phyloP scores from a whole-genome alignment of 139 green algal species.

The Chlamydomonas incerta region DNA sequence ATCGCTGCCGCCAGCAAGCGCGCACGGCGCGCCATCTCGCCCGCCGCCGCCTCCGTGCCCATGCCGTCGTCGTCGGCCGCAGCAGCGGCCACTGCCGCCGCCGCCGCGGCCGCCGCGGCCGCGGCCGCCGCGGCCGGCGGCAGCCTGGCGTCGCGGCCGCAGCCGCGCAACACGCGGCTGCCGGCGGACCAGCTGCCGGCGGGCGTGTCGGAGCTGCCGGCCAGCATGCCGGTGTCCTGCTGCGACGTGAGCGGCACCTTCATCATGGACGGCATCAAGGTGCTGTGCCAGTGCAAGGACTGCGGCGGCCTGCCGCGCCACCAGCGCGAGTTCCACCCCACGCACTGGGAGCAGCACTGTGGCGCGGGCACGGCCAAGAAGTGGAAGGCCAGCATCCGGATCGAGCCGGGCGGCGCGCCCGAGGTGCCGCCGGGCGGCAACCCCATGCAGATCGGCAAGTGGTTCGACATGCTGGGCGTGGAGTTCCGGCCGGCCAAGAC shows the following conservation, averaged over 20 bases:
- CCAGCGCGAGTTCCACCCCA: slow-evolving; percentile 41
- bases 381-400: slow-evolving; percentile 79
- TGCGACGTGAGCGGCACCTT: slow-evolving; percentile 58
- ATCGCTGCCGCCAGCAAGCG: not conserved
- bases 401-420: slow-evolving; percentile 55
- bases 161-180: slow-evolving; percentile 35
- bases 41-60: not conserved
- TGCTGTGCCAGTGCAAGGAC: slow-evolving; percentile 59
- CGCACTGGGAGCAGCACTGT: slow-evolving; percentile 72
- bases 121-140: too few relatives aligned
- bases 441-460: slow-evolving; percentile 60
- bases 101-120: too few relatives aligned
- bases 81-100: too few relatives aligned
- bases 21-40: slow-evolving; percentile 9
- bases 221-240: slow-evolving; percentile 48
- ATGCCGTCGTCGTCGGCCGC: not conserved
- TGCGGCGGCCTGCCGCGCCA: slow-evolving; percentile 34
- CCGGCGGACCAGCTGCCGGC: slow-evolving; percentile 30
- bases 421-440: slow-evolving; percentile 44
- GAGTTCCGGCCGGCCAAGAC: slow-evolving; percentile 52
- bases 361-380: slow-evolving; percentile 79
- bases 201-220: slow-evolving; percentile 16
- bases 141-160: not conserved
- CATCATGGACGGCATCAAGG: slow-evolving; percentile 51
- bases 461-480: slow-evolving; percentile 39